Evolutionary conservation across 2,329 filamentous ascomycete species (phyloP).

Genomic region (Clarireedia hainanense): DNA sequence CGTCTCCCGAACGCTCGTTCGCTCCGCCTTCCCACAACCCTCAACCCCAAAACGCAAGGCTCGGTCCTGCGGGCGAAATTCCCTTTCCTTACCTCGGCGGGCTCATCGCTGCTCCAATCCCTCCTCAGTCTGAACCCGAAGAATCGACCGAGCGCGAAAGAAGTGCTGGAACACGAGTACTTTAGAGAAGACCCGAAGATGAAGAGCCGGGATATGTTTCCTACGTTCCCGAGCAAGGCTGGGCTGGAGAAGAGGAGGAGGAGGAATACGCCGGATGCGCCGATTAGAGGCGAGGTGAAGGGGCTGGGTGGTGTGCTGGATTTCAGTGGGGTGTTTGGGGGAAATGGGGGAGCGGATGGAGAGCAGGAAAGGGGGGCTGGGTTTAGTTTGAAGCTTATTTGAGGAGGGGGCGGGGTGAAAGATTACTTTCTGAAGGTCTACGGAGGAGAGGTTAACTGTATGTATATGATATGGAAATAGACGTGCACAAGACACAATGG

Average conservation of each 20-base stretch:
- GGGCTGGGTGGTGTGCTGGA: constrained; percentile 38
- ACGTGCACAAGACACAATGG: not conserved
- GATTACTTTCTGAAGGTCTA: not conserved
- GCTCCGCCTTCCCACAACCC: constrained; percentile 56
- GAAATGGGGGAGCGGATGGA: constrained; percentile 55
- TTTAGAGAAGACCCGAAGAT: constrained; percentile 85
- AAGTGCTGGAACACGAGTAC: constrained; percentile 74
- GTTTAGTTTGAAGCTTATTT: constrained; percentile 57
- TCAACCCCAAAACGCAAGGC: constrained; percentile 31
- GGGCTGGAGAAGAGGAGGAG: constrained; percentile 76
- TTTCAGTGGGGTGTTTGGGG: constrained; percentile 64
- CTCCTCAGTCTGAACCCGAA: constrained; percentile 71
- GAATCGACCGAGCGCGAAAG: constrained; percentile 58
- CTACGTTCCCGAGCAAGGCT: constrained; percentile 92
- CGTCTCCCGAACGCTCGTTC: constrained; percentile 79
- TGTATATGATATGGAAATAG: not conserved
- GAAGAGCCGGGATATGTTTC: constrained; percentile 88
- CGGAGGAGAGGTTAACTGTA: too few species aligned
- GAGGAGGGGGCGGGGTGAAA: not conserved
- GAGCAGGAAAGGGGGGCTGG: constrained; percentile 50
- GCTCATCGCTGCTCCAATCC: constrained; percentile 58
- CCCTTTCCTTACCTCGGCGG: constrained; percentile 70
- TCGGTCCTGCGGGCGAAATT: constrained; percentile 68
- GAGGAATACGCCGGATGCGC: constrained; percentile 73
- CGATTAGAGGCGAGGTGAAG: constrained; percentile 60